phyloP scores from a whole-genome alignment of 202 grass and related monocot genomes.

The Bolboschoenoplectus hybrid region DNA sequence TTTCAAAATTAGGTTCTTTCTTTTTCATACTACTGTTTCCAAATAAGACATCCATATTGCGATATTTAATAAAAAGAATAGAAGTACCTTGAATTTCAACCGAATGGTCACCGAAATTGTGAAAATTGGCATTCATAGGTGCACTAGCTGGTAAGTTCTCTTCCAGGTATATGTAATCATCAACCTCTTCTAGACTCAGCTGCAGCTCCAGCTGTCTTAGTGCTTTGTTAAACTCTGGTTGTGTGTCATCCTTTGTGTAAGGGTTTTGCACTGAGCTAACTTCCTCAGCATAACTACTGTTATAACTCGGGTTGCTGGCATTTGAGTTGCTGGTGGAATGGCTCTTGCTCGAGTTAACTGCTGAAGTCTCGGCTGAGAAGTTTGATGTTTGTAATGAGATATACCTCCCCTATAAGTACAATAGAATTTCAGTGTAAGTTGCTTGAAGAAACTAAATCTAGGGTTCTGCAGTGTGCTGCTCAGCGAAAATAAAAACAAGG shows the following conservation, averaged over 20 bases:
- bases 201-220: conserved; percentile 73
- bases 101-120: background rate
- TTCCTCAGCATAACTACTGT: conserved; percentile 67
- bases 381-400: conserved; percentile 59
- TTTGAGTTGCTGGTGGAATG: conserved; percentile 48
- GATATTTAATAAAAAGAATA: background rate
- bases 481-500: background rate
- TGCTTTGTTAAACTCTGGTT: conserved; percentile 66
- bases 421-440: conserved; percentile 13
- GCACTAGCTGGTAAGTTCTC: conserved; percentile 36
- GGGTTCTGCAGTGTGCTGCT: background rate
- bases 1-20: background rate
- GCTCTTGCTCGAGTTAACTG: conserved; percentile 46
- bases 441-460: background rate
- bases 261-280: conserved; percentile 54
- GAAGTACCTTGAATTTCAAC: conserved; percentile 33
- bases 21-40: background rate
- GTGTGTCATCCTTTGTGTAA: conserved; percentile 29
- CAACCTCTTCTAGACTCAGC: conserved; percentile 83
- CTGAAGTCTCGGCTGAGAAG: conserved; percentile 47
- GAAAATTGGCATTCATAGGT: conserved; percentile 38
- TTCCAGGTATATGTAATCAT: conserved; percentile 74
- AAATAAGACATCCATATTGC: background rate
- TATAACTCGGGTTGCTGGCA: conserved; percentile 57
- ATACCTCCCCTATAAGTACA: conserved; percentile 71